Base-by-base conservation (phyloP, 2,329 filamentous ascomycete genomes). In the Ambrosiella cleistominuta region DNA sequence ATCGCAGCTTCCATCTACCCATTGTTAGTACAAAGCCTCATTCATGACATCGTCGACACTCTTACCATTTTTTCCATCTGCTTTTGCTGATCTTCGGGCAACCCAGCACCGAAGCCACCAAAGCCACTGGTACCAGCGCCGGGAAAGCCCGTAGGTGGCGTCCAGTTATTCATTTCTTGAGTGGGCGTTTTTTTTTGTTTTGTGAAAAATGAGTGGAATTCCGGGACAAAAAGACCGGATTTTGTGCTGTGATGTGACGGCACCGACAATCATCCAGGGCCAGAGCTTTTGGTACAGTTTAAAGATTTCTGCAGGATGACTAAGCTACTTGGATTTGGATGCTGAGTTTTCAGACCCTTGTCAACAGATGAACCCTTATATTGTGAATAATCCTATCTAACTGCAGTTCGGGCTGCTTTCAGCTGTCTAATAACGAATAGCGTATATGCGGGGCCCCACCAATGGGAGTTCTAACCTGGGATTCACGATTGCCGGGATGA, bases 1-100 rank as follows among this genome's bases (percentile, higher is more conserved):
- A 96, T 95, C 49, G 82, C 81, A 27, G 75, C 71, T 76, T 88
- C 81, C 74, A 95, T 85, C 86, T 93, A 63, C 52, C 49, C 35
- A 61, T 15, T 44, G 27, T 42, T 47, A 38, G 54, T 15, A 19
- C 12, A 50, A n/a, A 13, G 19, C 38, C 1, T 7, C 12, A 9
- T 7, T 37, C 7, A 7, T 8, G 7, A 19, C 1, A 37, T 9
- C 15, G 36, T 9, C 35, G n/a, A 35, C 9, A 37, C 7, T 44
- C 61, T 35, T 37, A 62, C 61, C 58, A 57, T 60, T 52, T 62
- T 61, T 19, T 59, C 58, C 60, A 62, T 62, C n/a, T 59, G 58
- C 57, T 61, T 60, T 39, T 61, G 60, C 38, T 62, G 61, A 40
- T 62, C 61, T n/a, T 61, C 59, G n/a, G 59, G 56, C 8, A 57